phyloP scores from a whole-genome alignment of 495 filamentous ascomycete species.

The Amphirosellinia nigrospora region DNA sequence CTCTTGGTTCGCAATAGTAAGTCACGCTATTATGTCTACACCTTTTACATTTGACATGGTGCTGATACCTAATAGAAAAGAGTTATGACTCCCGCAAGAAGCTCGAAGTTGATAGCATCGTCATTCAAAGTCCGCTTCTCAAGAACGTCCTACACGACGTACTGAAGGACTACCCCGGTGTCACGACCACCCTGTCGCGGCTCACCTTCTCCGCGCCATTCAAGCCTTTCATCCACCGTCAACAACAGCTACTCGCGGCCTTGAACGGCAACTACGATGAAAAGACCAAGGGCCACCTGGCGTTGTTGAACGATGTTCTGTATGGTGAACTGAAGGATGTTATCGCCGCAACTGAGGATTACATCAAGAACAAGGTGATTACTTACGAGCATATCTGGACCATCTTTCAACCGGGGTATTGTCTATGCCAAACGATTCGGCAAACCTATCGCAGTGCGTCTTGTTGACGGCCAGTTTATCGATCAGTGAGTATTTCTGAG shows the following conservation, averaged over 20 bases:
- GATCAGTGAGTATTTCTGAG: too few species aligned
- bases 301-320: constrained; percentile 60
- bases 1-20: constrained; percentile 8
- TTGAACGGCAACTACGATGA: constrained; percentile 54
- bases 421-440: constrained; percentile 34
- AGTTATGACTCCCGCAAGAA: constrained; percentile 61
- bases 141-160: constrained; percentile 61
- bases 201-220: constrained; percentile 67
- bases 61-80: constrained; percentile 44
- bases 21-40: background rate
- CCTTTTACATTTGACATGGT: background rate
- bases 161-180: constrained; percentile 66
- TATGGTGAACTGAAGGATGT: constrained; percentile 63
- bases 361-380: constrained; percentile 62
- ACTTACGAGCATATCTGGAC: constrained; percentile 58
- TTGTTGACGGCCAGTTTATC: constrained; percentile 40
- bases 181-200: constrained; percentile 62
- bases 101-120: constrained; percentile 64
- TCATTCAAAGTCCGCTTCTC: constrained; percentile 67
- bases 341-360: constrained; percentile 61
- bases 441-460: constrained; percentile 40
- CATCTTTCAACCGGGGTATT: constrained; percentile 47
- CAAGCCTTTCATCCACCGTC: constrained; percentile 69
- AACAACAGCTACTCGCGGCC: constrained; percentile 56
- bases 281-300: constrained; percentile 59